Percentiles rank a stretch among this genome's conserved stretches.
Evolutionary conservation across 345 rosid species (phyloP).

Genomic region (Linum trigynum): DNA sequence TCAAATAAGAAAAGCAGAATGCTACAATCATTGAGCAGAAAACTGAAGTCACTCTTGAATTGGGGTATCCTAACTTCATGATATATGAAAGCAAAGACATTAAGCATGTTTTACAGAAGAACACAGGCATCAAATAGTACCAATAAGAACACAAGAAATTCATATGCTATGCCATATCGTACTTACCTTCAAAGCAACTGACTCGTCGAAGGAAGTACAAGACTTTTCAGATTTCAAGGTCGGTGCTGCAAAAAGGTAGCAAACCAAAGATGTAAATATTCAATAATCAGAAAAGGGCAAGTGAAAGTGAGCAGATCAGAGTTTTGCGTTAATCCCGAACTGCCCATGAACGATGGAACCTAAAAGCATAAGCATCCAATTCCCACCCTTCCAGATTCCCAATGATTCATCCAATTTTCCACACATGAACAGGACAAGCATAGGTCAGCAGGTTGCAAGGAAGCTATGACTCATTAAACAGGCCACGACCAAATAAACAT

Average conservation of each 20-base stretch:
- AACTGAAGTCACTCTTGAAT: neutral
- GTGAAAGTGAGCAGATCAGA: neutral
- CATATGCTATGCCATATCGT: neutral
- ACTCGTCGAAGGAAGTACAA: slow-evolving; percentile 35
- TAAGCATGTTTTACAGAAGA: neutral
- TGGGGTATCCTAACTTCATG: slow-evolving; percentile 1
- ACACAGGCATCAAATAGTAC: slow-evolving; percentile 3
- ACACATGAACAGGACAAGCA: too few species aligned
- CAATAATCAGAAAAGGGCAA: neutral
- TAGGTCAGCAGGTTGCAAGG: too few species aligned
- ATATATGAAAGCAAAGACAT: neutral
- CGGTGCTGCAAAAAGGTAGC: slow-evolving; percentile 36
- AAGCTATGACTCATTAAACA: too few species aligned
- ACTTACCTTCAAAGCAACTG: slow-evolving; percentile 52
- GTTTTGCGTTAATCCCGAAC: too few species aligned
- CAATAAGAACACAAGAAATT: neutral
- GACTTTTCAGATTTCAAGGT: slow-evolving; percentile 41
- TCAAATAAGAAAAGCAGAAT: slow-evolving; percentile 23
- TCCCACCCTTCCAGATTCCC: neutral
- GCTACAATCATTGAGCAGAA: neutral
- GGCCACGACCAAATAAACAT: too few species aligned
- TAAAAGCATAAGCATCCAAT: neutral
- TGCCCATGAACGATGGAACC: too few species aligned
- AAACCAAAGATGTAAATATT: neutral
- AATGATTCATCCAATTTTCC: neutral